A percentile compares a stretch with the other conserved stretches of the same genome.
These are phyloP conservation scores for Hyaloperonospora brassicae DNA, from an alignment of 352 stramenopile species.

Conservation along the genomic window DNA sequence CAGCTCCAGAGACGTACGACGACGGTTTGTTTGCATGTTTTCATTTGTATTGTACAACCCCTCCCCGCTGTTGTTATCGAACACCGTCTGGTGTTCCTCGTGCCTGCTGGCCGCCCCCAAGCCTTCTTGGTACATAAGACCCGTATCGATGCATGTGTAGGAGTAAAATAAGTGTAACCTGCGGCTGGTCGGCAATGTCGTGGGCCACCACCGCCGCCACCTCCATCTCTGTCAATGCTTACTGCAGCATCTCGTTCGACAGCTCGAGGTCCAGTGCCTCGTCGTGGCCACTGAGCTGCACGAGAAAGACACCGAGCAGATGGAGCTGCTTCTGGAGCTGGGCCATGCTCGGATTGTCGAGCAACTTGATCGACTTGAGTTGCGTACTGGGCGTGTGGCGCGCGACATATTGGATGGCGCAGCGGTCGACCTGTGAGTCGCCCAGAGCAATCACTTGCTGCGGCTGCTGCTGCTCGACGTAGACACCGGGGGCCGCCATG, in stretches of 20 bases:
- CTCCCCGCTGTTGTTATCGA: no score
- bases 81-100: no score
- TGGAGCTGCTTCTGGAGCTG: constrained; percentile 67
- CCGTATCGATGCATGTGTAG: no score
- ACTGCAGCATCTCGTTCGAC: constrained; percentile 63
- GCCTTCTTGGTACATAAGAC: no score
- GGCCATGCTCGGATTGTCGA: constrained; percentile 65
- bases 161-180: no score
- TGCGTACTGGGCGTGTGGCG: constrained; percentile 36
- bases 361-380: constrained; percentile 73
- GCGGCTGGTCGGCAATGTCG: no score
- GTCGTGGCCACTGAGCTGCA: constrained; percentile 51
- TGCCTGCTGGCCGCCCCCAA: no score
- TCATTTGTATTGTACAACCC: no score
- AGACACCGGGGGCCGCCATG: constrained; percentile 15
- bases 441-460: constrained; percentile 68
- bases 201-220: neutral
- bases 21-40: no score
- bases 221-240: constrained; percentile 1
- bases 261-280: constrained; percentile 68
- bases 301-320: constrained; percentile 50
- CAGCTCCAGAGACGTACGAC: no score
- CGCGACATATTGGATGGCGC: constrained; percentile 60
- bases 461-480: constrained; percentile 22
- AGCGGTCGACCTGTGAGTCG: constrained; percentile 64